Conservation (phyloP, 345 rosid species). For the Salix exigua region DNA sequence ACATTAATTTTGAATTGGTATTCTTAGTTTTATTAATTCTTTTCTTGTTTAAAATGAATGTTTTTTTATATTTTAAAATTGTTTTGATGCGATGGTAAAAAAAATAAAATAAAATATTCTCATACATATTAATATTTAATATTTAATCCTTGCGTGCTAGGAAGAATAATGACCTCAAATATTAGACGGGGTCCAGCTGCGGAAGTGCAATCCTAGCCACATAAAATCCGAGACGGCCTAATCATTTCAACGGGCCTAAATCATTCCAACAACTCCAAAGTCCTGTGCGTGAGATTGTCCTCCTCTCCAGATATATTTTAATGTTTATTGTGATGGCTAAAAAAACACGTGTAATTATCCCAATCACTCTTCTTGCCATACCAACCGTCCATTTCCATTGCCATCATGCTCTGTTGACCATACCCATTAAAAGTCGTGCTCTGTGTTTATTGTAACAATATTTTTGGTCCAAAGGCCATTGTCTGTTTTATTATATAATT, state of each 20-base stretch:
- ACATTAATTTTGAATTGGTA: too few species aligned
- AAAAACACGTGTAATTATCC: slow-evolving; percentile 20
- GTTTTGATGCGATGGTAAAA: too few species aligned
- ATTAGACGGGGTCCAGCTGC: background rate
- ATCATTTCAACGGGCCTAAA: too few species aligned
- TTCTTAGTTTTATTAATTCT: too few species aligned
- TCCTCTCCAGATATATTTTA: background rate
- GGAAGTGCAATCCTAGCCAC: slow-evolving; percentile 14
- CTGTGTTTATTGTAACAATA: background rate
- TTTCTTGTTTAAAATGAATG: too few species aligned
- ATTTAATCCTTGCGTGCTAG: too few species aligned
- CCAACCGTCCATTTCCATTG: slow-evolving; percentile 18
- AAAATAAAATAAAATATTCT: too few species aligned
- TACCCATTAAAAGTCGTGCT: background rate
- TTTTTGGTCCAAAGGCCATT: background rate
- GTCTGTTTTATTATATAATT: background rate
- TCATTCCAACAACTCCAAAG: background rate
- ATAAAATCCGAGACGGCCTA: background rate
- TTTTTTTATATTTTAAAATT: too few species aligned
- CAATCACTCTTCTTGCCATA: background rate
- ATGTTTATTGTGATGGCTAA: background rate
- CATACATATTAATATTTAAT: too few species aligned
- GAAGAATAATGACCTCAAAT: background rate
- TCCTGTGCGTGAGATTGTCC: background rate
- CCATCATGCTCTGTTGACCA: slow-evolving; percentile 14